phyloP scores from a whole-genome alignment of 139 green algal species.

The Ettlia oleoabundans region DNA sequence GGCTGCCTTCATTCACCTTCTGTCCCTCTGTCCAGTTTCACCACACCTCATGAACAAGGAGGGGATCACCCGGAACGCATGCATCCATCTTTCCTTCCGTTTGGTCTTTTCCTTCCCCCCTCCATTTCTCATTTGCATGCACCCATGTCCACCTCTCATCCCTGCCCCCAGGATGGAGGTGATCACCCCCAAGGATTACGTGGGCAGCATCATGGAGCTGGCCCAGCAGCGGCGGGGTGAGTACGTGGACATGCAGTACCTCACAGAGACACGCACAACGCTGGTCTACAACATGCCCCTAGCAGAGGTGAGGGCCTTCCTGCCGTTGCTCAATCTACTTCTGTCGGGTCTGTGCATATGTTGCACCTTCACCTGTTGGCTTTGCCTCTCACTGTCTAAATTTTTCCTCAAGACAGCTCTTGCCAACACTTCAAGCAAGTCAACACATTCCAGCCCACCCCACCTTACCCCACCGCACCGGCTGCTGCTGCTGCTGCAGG shows the following conservation, averaged over 20 bases:
- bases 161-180: constrained; percentile 71
- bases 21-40: too few relatives aligned
- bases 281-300: constrained; percentile 96
- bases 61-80: too few relatives aligned
- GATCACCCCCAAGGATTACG: constrained; percentile 89
- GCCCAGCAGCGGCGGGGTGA: constrained; percentile 77
- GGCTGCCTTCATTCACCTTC: too few relatives aligned
- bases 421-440: neutral
- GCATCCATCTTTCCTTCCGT: too few relatives aligned
- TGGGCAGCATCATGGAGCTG: constrained; percentile 97
- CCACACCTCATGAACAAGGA: too few relatives aligned
- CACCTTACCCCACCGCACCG: neutral
- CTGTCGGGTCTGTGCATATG: too few relatives aligned
- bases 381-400: too few relatives aligned
- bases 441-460: neutral
- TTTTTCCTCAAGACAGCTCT: too few relatives aligned
- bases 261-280: constrained; percentile 86
- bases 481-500: constrained; percentile 41
- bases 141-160: neutral
- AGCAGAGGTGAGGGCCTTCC: constrained; percentile 81
- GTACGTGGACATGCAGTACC: constrained; percentile 96
- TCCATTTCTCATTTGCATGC: neutral
- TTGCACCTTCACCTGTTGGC: too few relatives aligned
- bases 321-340: too few relatives aligned
- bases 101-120: too few relatives aligned